Base-by-base conservation (phyloP, 73 alveolate genomes). In the Breviolum minutum region DNA sequence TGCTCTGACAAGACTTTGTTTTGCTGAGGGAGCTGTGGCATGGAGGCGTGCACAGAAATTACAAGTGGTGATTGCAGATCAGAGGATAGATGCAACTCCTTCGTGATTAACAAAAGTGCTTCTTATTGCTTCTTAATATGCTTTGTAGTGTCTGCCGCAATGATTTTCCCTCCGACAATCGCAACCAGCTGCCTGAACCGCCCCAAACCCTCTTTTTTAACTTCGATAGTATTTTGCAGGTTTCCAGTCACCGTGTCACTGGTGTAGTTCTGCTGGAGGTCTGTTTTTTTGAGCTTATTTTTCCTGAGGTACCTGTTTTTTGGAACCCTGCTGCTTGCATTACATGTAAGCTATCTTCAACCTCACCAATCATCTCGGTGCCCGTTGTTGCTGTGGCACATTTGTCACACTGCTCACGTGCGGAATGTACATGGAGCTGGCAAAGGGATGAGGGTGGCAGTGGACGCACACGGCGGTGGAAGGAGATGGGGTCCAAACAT, bases 401-500 rank as follows among this genome's bases (percentile, higher is more conserved):
- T 30, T 63, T 86, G 64, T 63, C 30, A 17, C 94, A 26, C 19
- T 86, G 94, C 80, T 63, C 94, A 5, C 77, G 63, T 4, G 94
- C 7, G 62, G 74, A 86, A 14, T 86, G 94, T 63, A 86, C 30
- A n/a, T 86, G 94, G 94, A 62, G 10, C 62, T 86, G 94, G 94
- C 80, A 86, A 13, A 8, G 94, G 27, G 80, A 63, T 26, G 93
- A 84, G 63, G 26, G 80, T 27, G 79, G 94, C 48, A 63, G 94
- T 86, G 94, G 94, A 61, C 94, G 94, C 30, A 63, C 81, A 19
- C 94, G 94, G 71, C 94, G 94, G 26, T 86, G 94, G 94, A 10
- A 86, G 94, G 94, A 20, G 32, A 8, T 29, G 86, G 63, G 8
- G 63, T 24, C 12, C 70, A 81, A 69, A 40, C 0, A 40, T 40